Conservation (phyloP, 768 basidiomycete species). For the Agaricus blazei region DNA sequence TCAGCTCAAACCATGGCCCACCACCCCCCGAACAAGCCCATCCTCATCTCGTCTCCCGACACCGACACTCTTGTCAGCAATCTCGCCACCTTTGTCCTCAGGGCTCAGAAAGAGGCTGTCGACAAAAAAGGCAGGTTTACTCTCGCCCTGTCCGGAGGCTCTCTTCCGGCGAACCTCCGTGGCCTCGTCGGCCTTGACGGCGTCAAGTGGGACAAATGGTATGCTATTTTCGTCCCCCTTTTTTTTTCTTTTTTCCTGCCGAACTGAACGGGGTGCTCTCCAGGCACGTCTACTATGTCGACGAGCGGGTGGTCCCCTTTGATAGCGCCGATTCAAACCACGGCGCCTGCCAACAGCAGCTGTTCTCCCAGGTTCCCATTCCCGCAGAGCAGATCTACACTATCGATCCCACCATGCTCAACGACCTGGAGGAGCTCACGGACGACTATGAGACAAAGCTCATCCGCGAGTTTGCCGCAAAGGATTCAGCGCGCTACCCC, state of each 20-base stretch:
- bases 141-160: constrained; percentile 91
- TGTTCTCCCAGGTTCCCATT: constrained; percentile 83
- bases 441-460: constrained; percentile 82
- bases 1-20: constrained; percentile 30
- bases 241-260: neutral
- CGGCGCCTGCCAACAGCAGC: constrained; percentile 58
- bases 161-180: constrained; percentile 76
- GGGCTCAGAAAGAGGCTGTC: constrained; percentile 86
- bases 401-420: constrained; percentile 62
- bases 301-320: constrained; percentile 93
- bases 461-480: constrained; percentile 86
- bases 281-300: constrained; percentile 98
- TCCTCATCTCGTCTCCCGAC: constrained; percentile 68
- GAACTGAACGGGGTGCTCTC: neutral
- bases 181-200: constrained; percentile 59
- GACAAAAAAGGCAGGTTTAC: constrained; percentile 89
- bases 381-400: constrained; percentile 74
- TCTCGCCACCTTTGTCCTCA: constrained; percentile 79
- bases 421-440: constrained; percentile 75
- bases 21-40: constrained; percentile 57
- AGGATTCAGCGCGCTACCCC: constrained; percentile 93
- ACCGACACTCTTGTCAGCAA: constrained; percentile 49
- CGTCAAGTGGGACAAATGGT: constrained; percentile 96
- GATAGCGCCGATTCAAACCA: constrained; percentile 94
- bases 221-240: constrained; percentile 16